Percentiles rank a stretch among this genome's conserved stretches.
Conservation (phyloP, 148 eudicot genomes). For the Cornus florida region DNA sequence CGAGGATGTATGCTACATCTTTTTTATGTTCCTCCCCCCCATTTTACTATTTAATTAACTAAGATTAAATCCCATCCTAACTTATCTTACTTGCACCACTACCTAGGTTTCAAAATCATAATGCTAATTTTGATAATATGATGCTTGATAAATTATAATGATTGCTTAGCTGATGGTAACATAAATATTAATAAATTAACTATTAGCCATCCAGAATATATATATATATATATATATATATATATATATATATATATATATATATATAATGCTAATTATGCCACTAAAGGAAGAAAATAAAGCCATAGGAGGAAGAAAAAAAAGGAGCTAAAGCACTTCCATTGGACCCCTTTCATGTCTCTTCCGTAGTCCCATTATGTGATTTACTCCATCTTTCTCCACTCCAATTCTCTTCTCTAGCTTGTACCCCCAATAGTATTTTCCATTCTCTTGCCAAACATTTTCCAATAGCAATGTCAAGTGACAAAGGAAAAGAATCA, state of each 20-base stretch:
- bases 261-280: conserved; percentile 33
- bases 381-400: conserved; percentile 10
- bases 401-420: conserved; percentile 5
- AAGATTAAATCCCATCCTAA: neutral
- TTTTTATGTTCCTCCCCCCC: neutral
- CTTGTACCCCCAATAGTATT: neutral
- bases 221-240: neutral
- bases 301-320: conserved; percentile 32
- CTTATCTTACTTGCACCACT: neutral
- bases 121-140: conserved; percentile 27
- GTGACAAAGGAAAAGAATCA: conserved; percentile 37
- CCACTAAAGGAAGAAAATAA: conserved; percentile 32
- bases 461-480: conserved; percentile 34
- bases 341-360: conserved; percentile 42
- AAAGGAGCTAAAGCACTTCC: conserved; percentile 45
- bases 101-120: conserved; percentile 16
- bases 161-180: conserved; percentile 48
- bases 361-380: conserved; percentile 35
- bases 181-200: conserved; percentile 31
- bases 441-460: conserved; percentile 6
- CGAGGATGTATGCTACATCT: conserved; percentile 13
- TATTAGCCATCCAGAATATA: conserved; percentile 11
- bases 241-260: conserved; percentile 1
- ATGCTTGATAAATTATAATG: conserved; percentile 32
- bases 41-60: neutral